These are phyloP conservation scores for Globisporangium radiosum DNA, from an alignment of 352 stramenopile species.

Conservation along the genomic window DNA sequence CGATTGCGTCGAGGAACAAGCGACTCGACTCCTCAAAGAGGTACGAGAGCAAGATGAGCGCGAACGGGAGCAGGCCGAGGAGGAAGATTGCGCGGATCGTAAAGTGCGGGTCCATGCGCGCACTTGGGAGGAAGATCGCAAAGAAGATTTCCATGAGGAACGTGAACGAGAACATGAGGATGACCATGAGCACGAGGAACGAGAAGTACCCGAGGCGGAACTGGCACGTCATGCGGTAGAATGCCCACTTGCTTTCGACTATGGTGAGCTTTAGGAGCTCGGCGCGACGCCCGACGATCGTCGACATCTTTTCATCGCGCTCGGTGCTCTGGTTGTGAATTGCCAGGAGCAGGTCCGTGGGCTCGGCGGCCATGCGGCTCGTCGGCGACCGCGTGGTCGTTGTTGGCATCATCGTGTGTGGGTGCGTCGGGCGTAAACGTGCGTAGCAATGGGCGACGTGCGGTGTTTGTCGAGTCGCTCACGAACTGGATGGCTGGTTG, in stretches of 20 bases:
- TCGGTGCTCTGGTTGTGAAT: conserved; percentile 23
- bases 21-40: conserved; percentile 81
- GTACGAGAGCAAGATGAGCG: conserved; percentile 82
- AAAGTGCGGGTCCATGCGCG: conserved; percentile 63
- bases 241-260: conserved; percentile 52
- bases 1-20: conserved; percentile 79
- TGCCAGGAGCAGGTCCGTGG: conserved; percentile 12
- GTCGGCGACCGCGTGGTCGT: conserved; percentile 6
- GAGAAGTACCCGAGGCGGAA: conserved; percentile 86
- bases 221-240: conserved; percentile 76
- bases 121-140: conserved; percentile 82
- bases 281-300: conserved; percentile 41
- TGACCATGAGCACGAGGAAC: conserved; percentile 86
- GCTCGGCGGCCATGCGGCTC: conserved; percentile 1
- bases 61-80: conserved; percentile 62
- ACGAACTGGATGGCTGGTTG: too few species aligned
- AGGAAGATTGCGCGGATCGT: conserved; percentile 64
- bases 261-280: conserved; percentile 69
- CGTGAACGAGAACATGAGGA: conserved; percentile 88
- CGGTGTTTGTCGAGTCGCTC: too few species aligned
- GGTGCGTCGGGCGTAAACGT: not conserved
- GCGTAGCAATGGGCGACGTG: not conserved
- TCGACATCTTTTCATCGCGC: conserved; percentile 52
- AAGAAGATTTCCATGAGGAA: conserved; percentile 90
- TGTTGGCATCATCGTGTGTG: conserved; percentile 2